Evolutionary conservation across 163 green algal genomes (phyloP).

Genomic region (Scenedesmus sp.): DNA sequence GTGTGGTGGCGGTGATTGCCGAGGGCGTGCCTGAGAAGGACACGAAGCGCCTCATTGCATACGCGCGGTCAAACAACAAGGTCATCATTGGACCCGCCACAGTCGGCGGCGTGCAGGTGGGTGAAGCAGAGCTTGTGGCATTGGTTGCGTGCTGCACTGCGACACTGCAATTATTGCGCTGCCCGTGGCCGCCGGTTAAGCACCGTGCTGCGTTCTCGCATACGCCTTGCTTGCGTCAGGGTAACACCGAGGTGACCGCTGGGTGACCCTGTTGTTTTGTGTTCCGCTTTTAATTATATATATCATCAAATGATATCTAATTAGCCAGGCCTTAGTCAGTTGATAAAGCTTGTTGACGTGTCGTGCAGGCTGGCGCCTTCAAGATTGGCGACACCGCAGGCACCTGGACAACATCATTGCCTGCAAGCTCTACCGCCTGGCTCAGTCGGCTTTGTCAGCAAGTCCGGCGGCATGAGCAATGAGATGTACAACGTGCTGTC

Average conservation of each 20-base stretch:
- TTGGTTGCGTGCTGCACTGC: neutral
- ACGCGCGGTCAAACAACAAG: slow-evolving; percentile 90
- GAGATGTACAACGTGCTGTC: slow-evolving; percentile 98
- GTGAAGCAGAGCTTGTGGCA: neutral
- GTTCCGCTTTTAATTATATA: too few species aligned
- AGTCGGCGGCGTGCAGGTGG: slow-evolving; percentile 92
- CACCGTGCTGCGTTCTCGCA: too few species aligned
- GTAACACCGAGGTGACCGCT: too few species aligned
- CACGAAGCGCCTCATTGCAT: slow-evolving; percentile 94
- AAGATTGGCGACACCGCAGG: slow-evolving; percentile 96
- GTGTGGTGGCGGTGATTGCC: slow-evolving; percentile 92
- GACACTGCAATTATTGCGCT: neutral
- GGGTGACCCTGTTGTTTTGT: too few species aligned
- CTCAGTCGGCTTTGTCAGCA: slow-evolving; percentile 95
- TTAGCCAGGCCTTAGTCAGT: neutral
- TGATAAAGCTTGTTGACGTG: neutral
- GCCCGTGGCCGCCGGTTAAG: too few species aligned
- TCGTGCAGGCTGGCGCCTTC: slow-evolving; percentile 87
- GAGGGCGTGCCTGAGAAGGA: slow-evolving; percentile 96
- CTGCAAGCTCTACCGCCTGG: slow-evolving; percentile 95
- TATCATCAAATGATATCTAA: neutral
- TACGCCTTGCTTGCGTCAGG: too few species aligned
- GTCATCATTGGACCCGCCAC: slow-evolving; percentile 95
- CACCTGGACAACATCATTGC: slow-evolving; percentile 98
- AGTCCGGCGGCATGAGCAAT: slow-evolving; percentile 96